Base-by-base conservation (phyloP, 768 basidiomycete genomes). In the Pholiota conissans region DNA sequence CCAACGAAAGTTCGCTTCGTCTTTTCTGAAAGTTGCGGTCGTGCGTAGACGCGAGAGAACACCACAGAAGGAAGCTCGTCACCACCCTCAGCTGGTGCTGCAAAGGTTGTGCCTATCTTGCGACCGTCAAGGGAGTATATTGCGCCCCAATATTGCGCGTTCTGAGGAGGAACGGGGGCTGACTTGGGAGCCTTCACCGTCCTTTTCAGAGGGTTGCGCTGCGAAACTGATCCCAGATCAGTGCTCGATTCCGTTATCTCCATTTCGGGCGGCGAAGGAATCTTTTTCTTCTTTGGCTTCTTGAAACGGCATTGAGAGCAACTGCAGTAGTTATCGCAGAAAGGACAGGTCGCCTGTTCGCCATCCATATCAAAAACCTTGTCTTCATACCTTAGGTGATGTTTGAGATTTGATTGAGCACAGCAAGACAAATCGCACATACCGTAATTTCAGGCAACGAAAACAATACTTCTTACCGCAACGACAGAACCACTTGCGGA, bases 351-450 rank as follows among this genome's bases (percentile, higher is more conserved):
- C 20, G 26, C 2, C 42, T 45, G 53, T 11, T 27, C 8, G 13
- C 10, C 20, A 10, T 14, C 13, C 3, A 46, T 6, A 22, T 67
- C 57, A 49, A 69, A 71, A 6, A 52, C 49, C 27, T 63, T 28
- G 3, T 66, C 63, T 32, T 32, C 5, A 56, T 74, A 75, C 35
- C 75, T 76, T 55, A 39, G 26, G 52, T 8, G 32, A 28, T 37
- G 14, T 30, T 22, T n/a, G 34, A 40, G 28, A 52, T 3, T 9
- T 27, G 26, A n/a, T 14, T 10, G 16, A 24, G 20, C 16, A 28
- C 11, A 8, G 58, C 35, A 37, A 24, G 13, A 34, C 7, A 57
- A 30, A 29, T 48, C 14, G 22, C 5, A 40, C 61, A 8, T 59
- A 69, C 70, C 69, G 61, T 3, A 42, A 6, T 3, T 53, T 27